Percentiles rank a stretch among this genome's conserved stretches.
phyloP scores from a whole-genome alignment of 352 stramenopile genomes.

The Thalassiosira exigua region DNA sequence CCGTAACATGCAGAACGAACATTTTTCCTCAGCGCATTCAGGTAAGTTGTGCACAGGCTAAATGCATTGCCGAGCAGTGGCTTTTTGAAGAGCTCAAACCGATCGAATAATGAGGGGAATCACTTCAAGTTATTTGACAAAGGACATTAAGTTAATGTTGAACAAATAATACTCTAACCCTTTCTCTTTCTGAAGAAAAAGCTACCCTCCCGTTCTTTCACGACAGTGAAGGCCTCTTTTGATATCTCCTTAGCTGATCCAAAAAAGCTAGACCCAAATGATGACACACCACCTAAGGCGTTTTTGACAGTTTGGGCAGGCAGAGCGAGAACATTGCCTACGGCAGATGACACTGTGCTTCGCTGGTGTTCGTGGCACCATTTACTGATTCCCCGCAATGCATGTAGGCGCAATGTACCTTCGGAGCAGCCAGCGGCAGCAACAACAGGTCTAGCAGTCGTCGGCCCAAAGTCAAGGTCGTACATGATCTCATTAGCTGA shows the following conservation, averaged over 20 bases:
- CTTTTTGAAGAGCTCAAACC: no score
- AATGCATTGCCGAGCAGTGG: no score
- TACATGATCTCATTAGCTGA: slow-evolving; percentile 47
- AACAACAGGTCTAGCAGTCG: slow-evolving; percentile 78
- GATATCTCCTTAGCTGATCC: slow-evolving; percentile 69
- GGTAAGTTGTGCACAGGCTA: no score
- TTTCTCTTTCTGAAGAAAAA: slow-evolving; percentile 62
- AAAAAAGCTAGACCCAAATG: slow-evolving; percentile 68
- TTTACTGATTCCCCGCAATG: slow-evolving; percentile 80
- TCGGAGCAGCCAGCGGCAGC: slow-evolving; percentile 80
- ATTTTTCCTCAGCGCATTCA: no score
- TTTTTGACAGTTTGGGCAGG: slow-evolving; percentile 77
- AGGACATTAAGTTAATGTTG: background rate
- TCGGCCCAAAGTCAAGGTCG: slow-evolving; percentile 84
- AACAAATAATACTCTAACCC: slow-evolving; percentile 29
- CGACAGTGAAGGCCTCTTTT: slow-evolving; percentile 63
- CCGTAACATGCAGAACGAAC: no score
- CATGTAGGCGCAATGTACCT: slow-evolving; percentile 79
- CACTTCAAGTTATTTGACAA: background rate
- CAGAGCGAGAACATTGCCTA: slow-evolving; percentile 75
- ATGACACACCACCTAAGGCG: slow-evolving; percentile 73
- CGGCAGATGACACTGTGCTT: slow-evolving; percentile 65
- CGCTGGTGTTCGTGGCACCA: slow-evolving; percentile 80
- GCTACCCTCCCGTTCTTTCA: slow-evolving; percentile 60
- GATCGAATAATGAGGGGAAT: slow-evolving; percentile 9